phyloP scores from a whole-genome alignment of 805 yeast genomes.

The Candida silvatica region DNA sequence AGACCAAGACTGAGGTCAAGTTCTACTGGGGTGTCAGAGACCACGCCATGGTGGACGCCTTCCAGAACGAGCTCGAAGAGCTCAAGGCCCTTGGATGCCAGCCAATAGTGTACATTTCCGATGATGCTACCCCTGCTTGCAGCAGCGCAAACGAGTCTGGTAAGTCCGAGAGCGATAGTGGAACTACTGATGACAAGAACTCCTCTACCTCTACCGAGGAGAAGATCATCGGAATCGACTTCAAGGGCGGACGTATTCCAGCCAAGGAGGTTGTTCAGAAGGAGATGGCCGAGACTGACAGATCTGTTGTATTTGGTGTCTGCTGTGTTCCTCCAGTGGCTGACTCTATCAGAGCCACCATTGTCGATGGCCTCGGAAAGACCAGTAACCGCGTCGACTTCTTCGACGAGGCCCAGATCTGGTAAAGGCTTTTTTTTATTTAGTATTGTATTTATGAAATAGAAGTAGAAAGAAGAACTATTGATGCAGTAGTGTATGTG shows the following conservation, averaged over 20 bases:
- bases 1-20: conserved; percentile 28
- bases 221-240: conserved; percentile 29
- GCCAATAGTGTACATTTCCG: conserved; percentile 34
- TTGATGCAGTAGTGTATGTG: too few species aligned
- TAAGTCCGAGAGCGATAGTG: too few species aligned
- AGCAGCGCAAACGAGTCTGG: too few species aligned
- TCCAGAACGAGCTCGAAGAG: conserved; percentile 31
- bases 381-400: conserved; percentile 18
- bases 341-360: conserved; percentile 19
- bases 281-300: conserved; percentile 29
- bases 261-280: conserved; percentile 24
- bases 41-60: conserved; percentile 41
- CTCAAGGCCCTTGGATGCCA: conserved; percentile 27
- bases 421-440: conserved; percentile 15
- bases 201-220: conserved; percentile 13
- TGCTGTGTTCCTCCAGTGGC: conserved; percentile 42
- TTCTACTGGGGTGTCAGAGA: conserved; percentile 61
- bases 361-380: conserved; percentile 10
- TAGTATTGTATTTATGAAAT: background rate
- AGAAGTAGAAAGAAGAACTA: background rate
- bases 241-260: conserved; percentile 37
- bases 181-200: too few species aligned
- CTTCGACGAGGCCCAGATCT: conserved; percentile 27
- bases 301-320: conserved; percentile 36
- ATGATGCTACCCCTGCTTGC: too few species aligned